A percentile compares a stretch with the other conserved stretches of the same genome.
phyloP scores from a whole-genome alignment of 2,329 filamentous ascomycete genomes.

The Proliferodiscus dingleyae region DNA sequence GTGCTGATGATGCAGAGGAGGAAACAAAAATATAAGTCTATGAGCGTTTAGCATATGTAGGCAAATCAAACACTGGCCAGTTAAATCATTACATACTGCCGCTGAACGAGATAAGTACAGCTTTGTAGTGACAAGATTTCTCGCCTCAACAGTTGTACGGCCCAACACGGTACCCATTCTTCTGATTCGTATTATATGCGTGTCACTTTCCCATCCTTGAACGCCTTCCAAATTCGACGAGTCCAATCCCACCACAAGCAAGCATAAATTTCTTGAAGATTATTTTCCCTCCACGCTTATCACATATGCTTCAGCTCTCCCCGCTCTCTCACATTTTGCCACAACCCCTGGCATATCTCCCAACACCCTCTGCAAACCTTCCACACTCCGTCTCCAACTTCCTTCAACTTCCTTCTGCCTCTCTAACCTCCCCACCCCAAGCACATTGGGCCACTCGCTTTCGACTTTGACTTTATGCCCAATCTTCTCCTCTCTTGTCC shows the following conservation, averaged over 20 bases:
- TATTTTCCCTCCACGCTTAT: conserved; percentile 20
- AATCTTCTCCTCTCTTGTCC: conserved; percentile 11
- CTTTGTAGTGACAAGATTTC: too few relatives aligned
- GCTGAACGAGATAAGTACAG: too few relatives aligned
- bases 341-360: conserved; percentile 57
- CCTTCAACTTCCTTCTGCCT: conserved; percentile 44
- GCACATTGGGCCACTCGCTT: conserved; percentile 11
- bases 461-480: conserved; percentile 12
- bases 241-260: too few relatives aligned
- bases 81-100: too few relatives aligned
- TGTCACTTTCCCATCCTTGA: neutral
- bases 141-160: too few relatives aligned
- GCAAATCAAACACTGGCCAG: too few relatives aligned
- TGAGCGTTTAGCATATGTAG: too few relatives aligned
- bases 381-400: conserved; percentile 44
- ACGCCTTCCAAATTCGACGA: neutral
- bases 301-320: conserved; percentile 43
- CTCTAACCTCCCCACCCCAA: conserved; percentile 37
- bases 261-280: neutral
- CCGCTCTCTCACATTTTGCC: conserved; percentile 61
- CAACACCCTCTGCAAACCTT: conserved; percentile 49
- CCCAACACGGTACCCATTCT: too few relatives aligned
- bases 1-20: conserved; percentile 21
- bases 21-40: too few relatives aligned
- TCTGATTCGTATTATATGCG: too few relatives aligned